Percentiles rank a stretch among this genome's conserved stretches.
Evolutionary conservation across 495 filamentous ascomycete species (phyloP).

Genomic region (Podospora sp.): DNA sequence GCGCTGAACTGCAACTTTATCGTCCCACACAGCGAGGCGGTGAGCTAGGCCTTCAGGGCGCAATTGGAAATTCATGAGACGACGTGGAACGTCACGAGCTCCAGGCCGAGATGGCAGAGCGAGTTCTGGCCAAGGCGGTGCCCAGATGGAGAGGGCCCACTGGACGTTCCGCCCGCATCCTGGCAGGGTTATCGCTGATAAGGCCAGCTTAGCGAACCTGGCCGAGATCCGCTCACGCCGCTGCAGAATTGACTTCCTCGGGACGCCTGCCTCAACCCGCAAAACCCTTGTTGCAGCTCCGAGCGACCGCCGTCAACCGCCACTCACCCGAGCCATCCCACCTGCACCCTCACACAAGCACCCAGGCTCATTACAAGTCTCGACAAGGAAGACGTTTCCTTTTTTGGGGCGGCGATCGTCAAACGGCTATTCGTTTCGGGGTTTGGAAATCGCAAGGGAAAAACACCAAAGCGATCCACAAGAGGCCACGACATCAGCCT

Average conservation of each 20-base stretch:
- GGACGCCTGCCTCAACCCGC: slow-evolving; percentile 1
- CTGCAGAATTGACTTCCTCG: not conserved
- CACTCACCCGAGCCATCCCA: slow-evolving; percentile 11
- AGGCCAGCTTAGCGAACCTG: not conserved
- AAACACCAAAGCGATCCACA: slow-evolving; percentile 30
- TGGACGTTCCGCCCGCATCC: not conserved
- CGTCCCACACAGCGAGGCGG: not conserved
- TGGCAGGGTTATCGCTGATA: not conserved
- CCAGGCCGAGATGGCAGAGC: not conserved
- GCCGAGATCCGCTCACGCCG: not conserved
- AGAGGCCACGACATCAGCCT: slow-evolving; percentile 20
- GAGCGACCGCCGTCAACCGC: slow-evolving; percentile 12
- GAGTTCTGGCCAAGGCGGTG: not conserved
- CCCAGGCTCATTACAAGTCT: slow-evolving; percentile 7
- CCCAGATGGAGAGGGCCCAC: not conserved
- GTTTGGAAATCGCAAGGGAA: slow-evolving; percentile 24
- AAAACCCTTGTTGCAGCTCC: slow-evolving; percentile 18
- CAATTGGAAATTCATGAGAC: not conserved
- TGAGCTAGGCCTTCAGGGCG: not conserved
- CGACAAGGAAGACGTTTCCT: slow-evolving; percentile 1
- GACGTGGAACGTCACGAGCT: not conserved
- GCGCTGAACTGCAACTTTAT: not conserved
- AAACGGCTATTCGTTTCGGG: slow-evolving; percentile 22
- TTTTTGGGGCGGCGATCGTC: slow-evolving; percentile 29
- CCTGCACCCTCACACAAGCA: slow-evolving; percentile 3